Evolutionary conservation across 306 rosid species (phyloP), one percentile per base, ranked within the genome.

Genomic region (Castanospermum australe): DNA sequence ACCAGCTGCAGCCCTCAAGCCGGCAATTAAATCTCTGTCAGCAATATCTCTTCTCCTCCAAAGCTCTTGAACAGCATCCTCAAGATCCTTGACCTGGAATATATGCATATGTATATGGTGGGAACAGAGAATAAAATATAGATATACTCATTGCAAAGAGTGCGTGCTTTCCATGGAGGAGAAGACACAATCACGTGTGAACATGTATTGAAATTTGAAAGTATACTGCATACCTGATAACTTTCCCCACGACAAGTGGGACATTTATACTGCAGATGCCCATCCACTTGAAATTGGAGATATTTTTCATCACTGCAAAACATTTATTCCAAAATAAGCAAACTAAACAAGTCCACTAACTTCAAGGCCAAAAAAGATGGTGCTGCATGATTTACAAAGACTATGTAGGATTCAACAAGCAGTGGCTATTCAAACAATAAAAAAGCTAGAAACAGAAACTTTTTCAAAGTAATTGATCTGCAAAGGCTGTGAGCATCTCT

Each of bases 221-320:
- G 50, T 72, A 52, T 8, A 54, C 21, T n/a, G 20, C 84, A 78
- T 83, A 96, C 99, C 99, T 91, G 90, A 72, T 93, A 89, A 82
- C 99, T 88, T 80, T 96, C 99, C 75, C 98, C 99, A 44, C 99
- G 98, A 63, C 99, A 96, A 1, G 99, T 92, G 5, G 98, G 91
- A 70, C 99, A 96, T 80, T 85, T 96, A 83, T 93, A 96, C 86
- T 91, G 96, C 44, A 96, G 90, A 87, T 96, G 93, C 63, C 94
- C 92, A 84, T 96, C 97, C 59, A 96, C 84, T 89, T 96, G 99
- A 89, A 86, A 96, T 65, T 93, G 98, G 76, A 78, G 88, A 82
- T 96, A 96, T 82, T 80, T 96, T 69, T 93, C 98, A 66, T 96
- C 99, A 79, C 99, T 96, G 93, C 81, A 89, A 83, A 80, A 74